phyloP scores from a whole-genome alignment of 129 eudicot species.

The Mikania micrantha region DNA sequence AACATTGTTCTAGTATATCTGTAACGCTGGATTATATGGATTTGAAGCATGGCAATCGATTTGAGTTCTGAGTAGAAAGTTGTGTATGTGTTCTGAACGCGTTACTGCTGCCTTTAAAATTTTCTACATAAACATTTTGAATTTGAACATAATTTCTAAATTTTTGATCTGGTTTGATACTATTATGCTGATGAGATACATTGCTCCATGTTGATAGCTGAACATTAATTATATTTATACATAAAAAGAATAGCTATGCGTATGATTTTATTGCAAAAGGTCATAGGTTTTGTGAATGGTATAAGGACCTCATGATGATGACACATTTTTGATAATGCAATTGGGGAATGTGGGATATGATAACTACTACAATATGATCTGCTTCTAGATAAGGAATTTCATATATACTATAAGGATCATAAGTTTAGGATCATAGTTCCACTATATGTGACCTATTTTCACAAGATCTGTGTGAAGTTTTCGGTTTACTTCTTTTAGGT shows the following conservation, averaged over 20 bases:
- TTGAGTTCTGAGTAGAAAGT: background rate
- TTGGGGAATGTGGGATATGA: background rate
- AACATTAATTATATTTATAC: background rate
- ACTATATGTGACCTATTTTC: background rate
- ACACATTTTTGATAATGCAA: background rate
- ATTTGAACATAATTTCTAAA: background rate
- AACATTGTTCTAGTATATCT: background rate
- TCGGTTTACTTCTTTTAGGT: background rate
- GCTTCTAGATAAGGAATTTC: conserved; percentile 1
- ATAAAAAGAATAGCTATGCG: background rate
- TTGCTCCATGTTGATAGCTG: conserved; percentile 2
- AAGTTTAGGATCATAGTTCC: background rate
- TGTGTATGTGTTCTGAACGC: background rate
- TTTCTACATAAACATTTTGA: background rate
- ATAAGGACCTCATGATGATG: conserved; percentile 9
- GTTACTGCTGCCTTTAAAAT: background rate
- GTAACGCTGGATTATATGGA: background rate
- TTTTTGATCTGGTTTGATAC: background rate
- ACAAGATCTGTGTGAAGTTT: background rate
- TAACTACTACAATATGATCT: background rate
- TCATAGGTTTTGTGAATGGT: background rate
- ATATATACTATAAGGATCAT: background rate
- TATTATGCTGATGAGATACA: background rate
- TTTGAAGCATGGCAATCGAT: background rate
- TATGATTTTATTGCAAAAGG: no score